Percentiles rank a stretch among this genome's conserved stretches.
Conservation (phyloP, 73 alveolate species). For the Blepharisma stoltei region DNA sequence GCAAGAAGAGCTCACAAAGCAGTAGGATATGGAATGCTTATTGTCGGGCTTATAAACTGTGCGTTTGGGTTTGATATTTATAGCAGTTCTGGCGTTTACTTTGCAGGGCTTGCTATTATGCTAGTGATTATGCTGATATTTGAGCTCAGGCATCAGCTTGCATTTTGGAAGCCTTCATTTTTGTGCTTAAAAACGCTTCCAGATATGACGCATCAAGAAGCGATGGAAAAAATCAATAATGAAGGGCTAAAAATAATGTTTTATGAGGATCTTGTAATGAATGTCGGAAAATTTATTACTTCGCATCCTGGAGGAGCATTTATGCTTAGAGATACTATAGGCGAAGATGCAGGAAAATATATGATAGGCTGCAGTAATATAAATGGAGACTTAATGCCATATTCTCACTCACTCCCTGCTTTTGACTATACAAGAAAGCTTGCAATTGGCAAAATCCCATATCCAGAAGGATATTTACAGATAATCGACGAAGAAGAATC, state of each 20-base stretch:
- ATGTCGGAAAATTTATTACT: constrained; percentile 6
- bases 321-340: not conserved
- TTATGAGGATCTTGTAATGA: not conserved
- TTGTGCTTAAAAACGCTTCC: too few species aligned
- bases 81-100: not conserved
- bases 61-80: not conserved
- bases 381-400: not conserved
- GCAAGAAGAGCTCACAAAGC: not conserved
- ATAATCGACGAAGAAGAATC: not conserved
- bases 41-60: constrained; percentile 21
- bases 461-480: constrained; percentile 6
- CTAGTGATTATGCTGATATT: too few species aligned
- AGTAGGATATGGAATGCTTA: constrained; percentile 18
- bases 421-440: not conserved
- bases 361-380: constrained; percentile 10
- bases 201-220: constrained; percentile 2
- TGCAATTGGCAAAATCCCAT: constrained; percentile 11
- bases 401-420: not conserved
- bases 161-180: too few species aligned
- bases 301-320: constrained; percentile 16
- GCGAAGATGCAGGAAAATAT: constrained; percentile 24
- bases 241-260: constrained; percentile 20
- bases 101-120: too few species aligned
- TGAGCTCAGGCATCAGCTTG: too few species aligned
- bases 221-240: not conserved